Conservation (phyloP, 75 land plant species). For the Gnetum montanum region DNA sequence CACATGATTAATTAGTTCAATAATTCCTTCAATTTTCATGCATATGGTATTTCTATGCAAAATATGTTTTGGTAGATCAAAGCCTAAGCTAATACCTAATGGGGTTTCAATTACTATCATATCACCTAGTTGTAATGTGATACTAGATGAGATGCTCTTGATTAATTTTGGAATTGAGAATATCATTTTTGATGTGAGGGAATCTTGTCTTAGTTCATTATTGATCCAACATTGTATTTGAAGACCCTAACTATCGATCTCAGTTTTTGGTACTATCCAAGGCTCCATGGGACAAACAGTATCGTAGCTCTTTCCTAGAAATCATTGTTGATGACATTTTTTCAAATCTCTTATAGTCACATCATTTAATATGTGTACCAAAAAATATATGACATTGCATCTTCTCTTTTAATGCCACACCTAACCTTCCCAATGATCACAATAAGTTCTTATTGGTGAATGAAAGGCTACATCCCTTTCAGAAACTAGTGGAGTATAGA, state of each 20-base stretch:
- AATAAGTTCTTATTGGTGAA: slow-evolving; percentile 45
- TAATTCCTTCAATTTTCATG: too few species aligned
- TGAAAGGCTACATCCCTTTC: too few species aligned
- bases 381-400: slow-evolving; percentile 29
- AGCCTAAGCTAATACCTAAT: too few species aligned
- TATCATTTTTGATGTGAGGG: too few species aligned
- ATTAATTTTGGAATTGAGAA: too few species aligned
- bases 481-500: too few species aligned
- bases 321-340: slow-evolving; percentile 47
- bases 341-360: slow-evolving; percentile 48
- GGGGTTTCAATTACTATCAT: too few species aligned
- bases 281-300: slow-evolving; percentile 51
- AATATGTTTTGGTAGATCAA: too few species aligned
- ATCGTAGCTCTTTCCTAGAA: slow-evolving; percentile 44
- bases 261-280: slow-evolving; percentile 43
- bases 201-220: slow-evolving; percentile 45
- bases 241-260: slow-evolving; percentile 30
- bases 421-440: slow-evolving; percentile 41
- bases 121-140: too few species aligned
- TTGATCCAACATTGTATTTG: slow-evolving; percentile 42
- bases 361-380: slow-evolving; percentile 40
- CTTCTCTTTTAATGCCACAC: slow-evolving; percentile 21
- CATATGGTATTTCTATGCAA: too few species aligned
- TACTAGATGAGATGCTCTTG: too few species aligned
- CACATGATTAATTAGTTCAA: too few species aligned